Base-by-base conservation (phyloP, 1,284 basidiomycete species). In the Microstroma glucosiphilum region DNA sequence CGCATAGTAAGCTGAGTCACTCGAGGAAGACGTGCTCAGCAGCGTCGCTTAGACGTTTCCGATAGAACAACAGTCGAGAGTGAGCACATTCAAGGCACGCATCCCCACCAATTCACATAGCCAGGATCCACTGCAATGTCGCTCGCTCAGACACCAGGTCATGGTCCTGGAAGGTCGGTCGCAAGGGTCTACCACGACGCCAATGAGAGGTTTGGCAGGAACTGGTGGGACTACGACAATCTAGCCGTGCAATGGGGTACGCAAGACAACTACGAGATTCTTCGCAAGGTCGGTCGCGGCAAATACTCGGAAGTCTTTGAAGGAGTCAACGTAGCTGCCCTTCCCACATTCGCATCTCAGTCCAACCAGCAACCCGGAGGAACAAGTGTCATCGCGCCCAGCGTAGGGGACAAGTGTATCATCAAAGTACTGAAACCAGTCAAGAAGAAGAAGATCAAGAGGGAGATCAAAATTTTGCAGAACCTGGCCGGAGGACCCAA, bases 361-460 rank as follows among this genome's bases (percentile, higher is more conserved):
- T 21, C 15, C 17, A 17, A 48, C 17, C 43, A 48, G 43, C 43
- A 48, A 21, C 21, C 51, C 19, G 51, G 51, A 21, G 21, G 51
- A 15, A 76, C 56, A 23, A 37, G 23, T 12, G 25, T 41, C 56
- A 30, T 46, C 26, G 42, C 57, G 0, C 40, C 40, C 23, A 15
- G n/a, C 21, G 62, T 69, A n/a, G 69, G 75, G 21, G 89, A 93
- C 80, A 93, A 96, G 82, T 96, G 93, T 81, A 93, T 97, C 81
- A 92, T 97, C 83, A 97, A 98, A 81, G 93, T 97, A 57, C 84
- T 98, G 69, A 98, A 98, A 82, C 96, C 96, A 0, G 94, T 98
- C 57, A 97, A 98, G 85, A 97, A 97, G 86, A 97, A 97, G 86
- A 98, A 98, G 84, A 97, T 98, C 82, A 97, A 97, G 84, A 86